These are phyloP conservation scores for Saraca asoca DNA, from an alignment of 331 rosid genomes.

Conservation along the genomic window DNA sequence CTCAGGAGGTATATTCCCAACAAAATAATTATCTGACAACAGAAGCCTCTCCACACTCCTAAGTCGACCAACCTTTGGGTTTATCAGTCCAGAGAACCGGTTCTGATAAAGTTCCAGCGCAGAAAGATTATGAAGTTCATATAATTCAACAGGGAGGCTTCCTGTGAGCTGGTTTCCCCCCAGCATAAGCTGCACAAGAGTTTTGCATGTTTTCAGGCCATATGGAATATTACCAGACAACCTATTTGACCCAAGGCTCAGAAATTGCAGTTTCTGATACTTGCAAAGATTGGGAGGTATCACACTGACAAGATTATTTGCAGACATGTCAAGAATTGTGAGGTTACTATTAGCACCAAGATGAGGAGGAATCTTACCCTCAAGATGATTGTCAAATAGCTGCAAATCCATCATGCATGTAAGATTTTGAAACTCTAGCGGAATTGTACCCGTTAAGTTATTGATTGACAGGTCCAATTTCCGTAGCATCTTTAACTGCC, in stretches of 20 bases:
- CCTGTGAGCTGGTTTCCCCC: constrained; percentile 65
- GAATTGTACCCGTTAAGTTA: constrained; percentile 64
- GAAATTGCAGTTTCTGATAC: constrained; percentile 52
- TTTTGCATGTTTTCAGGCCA: constrained; percentile 64
- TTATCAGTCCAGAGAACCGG: constrained; percentile 54
- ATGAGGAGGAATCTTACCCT: constrained; percentile 66
- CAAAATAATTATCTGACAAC: constrained; percentile 58
- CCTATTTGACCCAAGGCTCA: constrained; percentile 74
- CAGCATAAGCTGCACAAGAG: constrained; percentile 70
- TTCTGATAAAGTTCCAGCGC: constrained; percentile 65
- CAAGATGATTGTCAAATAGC: constrained; percentile 66
- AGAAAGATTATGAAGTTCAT: constrained; percentile 58
- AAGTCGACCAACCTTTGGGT: constrained; percentile 55
- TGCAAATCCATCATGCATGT: constrained; percentile 61
- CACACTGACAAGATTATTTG: constrained; percentile 57
- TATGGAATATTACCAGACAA: constrained; percentile 62
- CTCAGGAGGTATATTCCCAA: constrained; percentile 61
- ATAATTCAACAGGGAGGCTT: constrained; percentile 59
- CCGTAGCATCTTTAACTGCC: constrained; percentile 47
- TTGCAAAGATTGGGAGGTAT: constrained; percentile 66
- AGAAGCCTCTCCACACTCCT: constrained; percentile 55
- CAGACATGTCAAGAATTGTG: constrained; percentile 63
- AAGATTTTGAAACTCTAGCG: constrained; percentile 62
- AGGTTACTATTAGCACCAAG: constrained; percentile 59
- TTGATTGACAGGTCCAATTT: constrained; percentile 62